Evolutionary conservation across 2,329 filamentous ascomycete species (phyloP), one percentile per base, ranked within the genome.

Genomic region (Cephalotrichum gorgonifer): DNA sequence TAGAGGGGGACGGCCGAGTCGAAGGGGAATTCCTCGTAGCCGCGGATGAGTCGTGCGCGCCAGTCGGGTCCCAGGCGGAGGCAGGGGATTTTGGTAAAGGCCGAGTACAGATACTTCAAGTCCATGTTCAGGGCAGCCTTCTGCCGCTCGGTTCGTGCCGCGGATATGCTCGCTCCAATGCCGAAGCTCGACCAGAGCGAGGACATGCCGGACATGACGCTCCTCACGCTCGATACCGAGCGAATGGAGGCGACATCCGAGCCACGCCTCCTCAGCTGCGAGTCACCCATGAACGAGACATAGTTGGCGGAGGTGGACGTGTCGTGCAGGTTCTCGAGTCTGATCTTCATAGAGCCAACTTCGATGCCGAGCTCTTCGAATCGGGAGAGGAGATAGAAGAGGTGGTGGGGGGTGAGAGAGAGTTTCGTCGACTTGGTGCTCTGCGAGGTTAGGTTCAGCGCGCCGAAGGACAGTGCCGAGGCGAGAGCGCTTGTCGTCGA

Each of bases 21-120:
- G 65, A 97, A 96, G 3, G 93, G 93, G 57, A 97, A 98, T 66
- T 96, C 91, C 66, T 98, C 93, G 62, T 93, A 97, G 26, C 91
- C 91, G 56, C 84, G 79, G 57, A 98, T 96, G 53, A 96, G 73
- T 48, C 86, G 83, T 44, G 91, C 90, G 56, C 88, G 86, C 72
- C 89, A 90, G 65, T 98, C 93, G n/a, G 90, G 90, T 26, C 90
- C 83, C 49, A 98, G 74, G 54, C 85, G 83, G 54, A 98, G 73
- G 61, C 88, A 95, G 0, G 93, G 93, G 41, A 98, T 95, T 70
- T 97, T 98, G 60, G 93, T 98, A 63, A 97, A 98, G 50, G 93
- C 88, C 39, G 93, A 97, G 70, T 96, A 98, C 30, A 98, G 75
- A 64, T 98, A 97, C 65, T 91, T 96, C 57, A 96, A 71, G 63